Evolutionary conservation across 768 basidiomycete genomes (phyloP).

Genomic region (Rhodotorula diobovata): DNA sequence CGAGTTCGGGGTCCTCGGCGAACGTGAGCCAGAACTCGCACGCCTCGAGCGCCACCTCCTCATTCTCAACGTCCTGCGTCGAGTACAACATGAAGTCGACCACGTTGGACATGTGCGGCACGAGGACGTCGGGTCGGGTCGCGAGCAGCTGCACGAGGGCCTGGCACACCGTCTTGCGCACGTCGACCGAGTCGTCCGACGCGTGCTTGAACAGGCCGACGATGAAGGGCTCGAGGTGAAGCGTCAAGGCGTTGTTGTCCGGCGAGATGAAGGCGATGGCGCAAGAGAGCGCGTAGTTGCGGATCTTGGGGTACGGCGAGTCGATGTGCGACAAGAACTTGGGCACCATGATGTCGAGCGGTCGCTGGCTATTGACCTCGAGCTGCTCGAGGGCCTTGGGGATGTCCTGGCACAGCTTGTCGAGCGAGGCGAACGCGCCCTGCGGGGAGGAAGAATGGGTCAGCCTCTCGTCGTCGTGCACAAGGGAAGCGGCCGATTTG

Average conservation of each 20-base stretch:
- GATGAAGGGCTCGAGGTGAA: slow-evolving; percentile 89
- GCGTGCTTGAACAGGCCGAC: slow-evolving; percentile 90
- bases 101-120: slow-evolving; percentile 91
- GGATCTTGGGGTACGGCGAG: slow-evolving; percentile 80
- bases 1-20: slow-evolving; percentile 86
- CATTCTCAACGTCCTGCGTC: slow-evolving; percentile 76
- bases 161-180: slow-evolving; percentile 92
- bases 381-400: slow-evolving; percentile 84
- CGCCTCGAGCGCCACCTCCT: slow-evolving; percentile 88
- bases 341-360: slow-evolving; percentile 93
- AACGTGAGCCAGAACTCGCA: slow-evolving; percentile 99
- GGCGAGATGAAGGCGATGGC: slow-evolving; percentile 82
- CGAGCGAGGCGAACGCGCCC: slow-evolving; percentile 90
- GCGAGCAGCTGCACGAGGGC: slow-evolving; percentile 88
- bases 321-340: slow-evolving; percentile 86
- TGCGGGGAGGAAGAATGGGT: slow-evolving; percentile 42
- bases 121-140: slow-evolving; percentile 87
- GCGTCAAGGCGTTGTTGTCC: slow-evolving; percentile 66
- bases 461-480: neutral
- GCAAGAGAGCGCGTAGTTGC: slow-evolving; percentile 86
- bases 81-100: slow-evolving; percentile 99
- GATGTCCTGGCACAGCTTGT: slow-evolving; percentile 95
- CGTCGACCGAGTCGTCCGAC: slow-evolving; percentile 85
- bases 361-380: slow-evolving; percentile 84
- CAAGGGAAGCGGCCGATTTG: neutral